Evolutionary conservation across 1,284 basidiomycete species (phyloP), one percentile per base, ranked within the genome.

Genomic region (Xerocomus amazonicus): DNA sequence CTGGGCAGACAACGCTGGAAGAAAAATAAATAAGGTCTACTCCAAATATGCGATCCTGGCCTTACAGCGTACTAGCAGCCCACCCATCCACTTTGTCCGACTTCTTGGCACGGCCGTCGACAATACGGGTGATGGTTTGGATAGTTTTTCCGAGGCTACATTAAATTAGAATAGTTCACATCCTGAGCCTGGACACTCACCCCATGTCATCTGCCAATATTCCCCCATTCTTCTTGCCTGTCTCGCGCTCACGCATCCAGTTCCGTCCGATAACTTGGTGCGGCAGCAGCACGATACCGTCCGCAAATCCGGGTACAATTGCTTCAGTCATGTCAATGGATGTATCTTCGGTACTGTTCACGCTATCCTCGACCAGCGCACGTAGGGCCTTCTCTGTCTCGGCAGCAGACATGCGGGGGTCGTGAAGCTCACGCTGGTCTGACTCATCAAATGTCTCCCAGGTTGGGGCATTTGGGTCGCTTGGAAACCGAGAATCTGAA

Each of bases 191-290:
- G 6, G 19, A 2, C 16, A 59, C 75, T 45, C 58, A 86, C 86
- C 90, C 87, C 86, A 92, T 93, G 65, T 96, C 92, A 63, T 96
- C 93, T 0, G 94, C 93, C 9, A 97, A 73, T 59, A 97, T 96
- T 0, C 95, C 94, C 2, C 94, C 94, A 27, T 67, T 75, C 58
- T 85, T 83, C 67, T 90, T 90, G 28, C 83, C 85, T 6, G 75
- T 72, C 67, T 97, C 95, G 16, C 94, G 78, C 31, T 87, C 81
- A 29, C 76, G 76, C 92, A 98, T 95, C 93, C 94, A 98, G 31
- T 73, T 71, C 2, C 92, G 79, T 17, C 92, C 91, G 45, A 87
- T 72, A 12, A 96, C 76, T 61, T 98, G 94, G 69, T 97, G 94
- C 1, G 92, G 88, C 58, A 96, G 75, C 26, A 97, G 73, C 39